Base-by-base conservation (phyloP, 768 basidiomycete species). In the Polyporus arcularius region DNA sequence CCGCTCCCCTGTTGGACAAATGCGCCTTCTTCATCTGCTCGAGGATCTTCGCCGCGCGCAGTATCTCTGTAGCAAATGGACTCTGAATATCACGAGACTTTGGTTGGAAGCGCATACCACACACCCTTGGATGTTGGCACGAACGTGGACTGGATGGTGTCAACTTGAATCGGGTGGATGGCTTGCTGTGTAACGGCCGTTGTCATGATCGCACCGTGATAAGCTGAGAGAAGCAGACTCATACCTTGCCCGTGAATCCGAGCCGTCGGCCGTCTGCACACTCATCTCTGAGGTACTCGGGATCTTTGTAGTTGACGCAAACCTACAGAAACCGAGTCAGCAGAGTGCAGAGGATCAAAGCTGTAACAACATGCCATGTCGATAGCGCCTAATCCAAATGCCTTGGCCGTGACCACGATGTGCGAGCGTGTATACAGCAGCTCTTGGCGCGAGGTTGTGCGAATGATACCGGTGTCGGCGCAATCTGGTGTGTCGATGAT, bases 171-270 rank as follows among this genome's bases (percentile, higher is more conserved):
- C 0, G 96, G 96, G 72, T 98, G 96, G 42, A 98, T 96, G 2
- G 90, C 93, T 94, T 98, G 96, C 92, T 94, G 55, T 4, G 21
- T 16, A 32, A 46, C 56, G 30, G 15, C 35, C 14, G 30, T 18
- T 26, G 49, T 53, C 8, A 21, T 26, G 42, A 16, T 7, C 16
- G 6, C 12, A 42, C 12, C 4, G 30, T 28, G 31, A 21, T 16
- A 12, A 30, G 16, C 30, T 31, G 15, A 28, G 49, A 4, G 2
- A 16, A 1, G 45, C 38, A 31, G 39, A n/a, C 21, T 55, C 62
- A 58, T 50, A 86, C 94, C 83, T 97, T 97, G 47, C 94, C 96
- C n/a, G 87, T 89, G 69, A 94, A 98, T 0, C 96, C 96, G 14
- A 97, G 75, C 57, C 85, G 76, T 49, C 89, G 74, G 0, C 92